Conservation (phyloP, 768 basidiomycete species). For the Amanita subjunquillea region DNA sequence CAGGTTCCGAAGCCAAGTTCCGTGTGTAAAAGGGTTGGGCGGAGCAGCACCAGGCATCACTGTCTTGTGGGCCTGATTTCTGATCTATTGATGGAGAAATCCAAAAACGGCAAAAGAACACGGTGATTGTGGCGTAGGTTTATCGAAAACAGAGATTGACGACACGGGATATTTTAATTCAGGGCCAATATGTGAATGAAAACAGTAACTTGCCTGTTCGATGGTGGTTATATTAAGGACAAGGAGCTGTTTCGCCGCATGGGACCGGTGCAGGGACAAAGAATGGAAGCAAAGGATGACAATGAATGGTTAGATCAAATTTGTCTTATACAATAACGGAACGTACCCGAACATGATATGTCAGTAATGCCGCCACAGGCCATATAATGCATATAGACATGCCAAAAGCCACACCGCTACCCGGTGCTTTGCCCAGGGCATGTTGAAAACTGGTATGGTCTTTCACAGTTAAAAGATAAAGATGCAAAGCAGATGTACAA, state of each 20-base stretch:
- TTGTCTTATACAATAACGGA: background rate
- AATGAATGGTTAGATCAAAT: background rate
- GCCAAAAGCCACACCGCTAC: constrained; percentile 74
- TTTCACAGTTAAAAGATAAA: constrained; percentile 53
- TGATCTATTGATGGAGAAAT: constrained; percentile 41
- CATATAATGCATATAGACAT: constrained; percentile 67
- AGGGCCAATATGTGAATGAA: constrained; percentile 2
- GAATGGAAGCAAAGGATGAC: constrained; percentile 1
- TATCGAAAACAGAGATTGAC: background rate
- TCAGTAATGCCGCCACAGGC: constrained; percentile 71
- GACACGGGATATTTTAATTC: background rate
- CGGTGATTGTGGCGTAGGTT: background rate
- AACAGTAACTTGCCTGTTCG: constrained; percentile 59
- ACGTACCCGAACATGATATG: constrained; percentile 81
- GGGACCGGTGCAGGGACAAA: background rate
- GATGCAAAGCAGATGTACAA: constrained; percentile 74
- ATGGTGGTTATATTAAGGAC: constrained; percentile 91
- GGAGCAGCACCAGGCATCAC: constrained; percentile 55
- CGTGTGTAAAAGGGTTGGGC: constrained; percentile 82
- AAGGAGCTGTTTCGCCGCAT: constrained; percentile 41
- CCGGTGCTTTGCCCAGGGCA: constrained; percentile 44
- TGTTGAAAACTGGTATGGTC: constrained; percentile 36
- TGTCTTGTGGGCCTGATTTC: constrained; percentile 73
- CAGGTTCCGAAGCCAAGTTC: constrained; percentile 66
- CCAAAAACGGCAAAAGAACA: background rate